Conservation (phyloP, 768 basidiomycete genomes). For the Termitomyces sp. region DNA sequence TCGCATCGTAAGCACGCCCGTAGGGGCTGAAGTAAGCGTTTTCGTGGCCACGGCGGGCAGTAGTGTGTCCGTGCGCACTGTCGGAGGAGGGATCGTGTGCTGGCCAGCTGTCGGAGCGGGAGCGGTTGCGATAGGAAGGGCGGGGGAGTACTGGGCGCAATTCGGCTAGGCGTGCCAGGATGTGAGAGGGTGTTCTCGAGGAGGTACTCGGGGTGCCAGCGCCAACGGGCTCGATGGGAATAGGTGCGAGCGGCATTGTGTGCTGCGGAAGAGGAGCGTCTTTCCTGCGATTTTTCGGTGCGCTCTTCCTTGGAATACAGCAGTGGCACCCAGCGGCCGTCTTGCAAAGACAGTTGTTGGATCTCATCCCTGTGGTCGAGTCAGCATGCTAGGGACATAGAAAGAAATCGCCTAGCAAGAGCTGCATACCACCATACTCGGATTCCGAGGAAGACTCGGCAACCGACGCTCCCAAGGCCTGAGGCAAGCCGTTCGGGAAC, state of each 20-base stretch:
- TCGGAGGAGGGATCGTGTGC: slow-evolving; percentile 44
- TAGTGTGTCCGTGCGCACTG: slow-evolving; percentile 32
- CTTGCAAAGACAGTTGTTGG: slow-evolving; percentile 39
- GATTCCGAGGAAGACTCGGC: slow-evolving; percentile 51
- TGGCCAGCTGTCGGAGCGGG: slow-evolving; percentile 27
- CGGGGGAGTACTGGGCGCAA: slow-evolving; percentile 70
- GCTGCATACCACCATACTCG: slow-evolving; percentile 61
- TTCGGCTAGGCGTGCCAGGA: slow-evolving; percentile 57
- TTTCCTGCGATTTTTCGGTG: slow-evolving; percentile 29
- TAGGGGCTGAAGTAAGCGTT: slow-evolving; percentile 60
- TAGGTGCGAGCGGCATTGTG: background rate
- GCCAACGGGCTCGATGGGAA: slow-evolving; percentile 4
- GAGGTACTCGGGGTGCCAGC: background rate
- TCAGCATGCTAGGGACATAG: slow-evolving; percentile 37
- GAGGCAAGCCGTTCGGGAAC: slow-evolving; percentile 75
- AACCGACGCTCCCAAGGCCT: slow-evolving; percentile 63
- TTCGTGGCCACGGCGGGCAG: slow-evolving; percentile 47
- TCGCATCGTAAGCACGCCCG: slow-evolving; percentile 54
- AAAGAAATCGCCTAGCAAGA: slow-evolving; percentile 35
- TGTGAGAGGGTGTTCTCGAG: slow-evolving; percentile 35
- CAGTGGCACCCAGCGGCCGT: slow-evolving; percentile 48
- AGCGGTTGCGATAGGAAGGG: slow-evolving; percentile 23
- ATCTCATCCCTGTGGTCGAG: slow-evolving; percentile 36
- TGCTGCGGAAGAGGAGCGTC: slow-evolving; percentile 14
- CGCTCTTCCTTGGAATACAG: slow-evolving; percentile 42